These are phyloP conservation scores for Herpetomonas samuelpessoai DNA, from an alignment of 208 protist genomes.

Conservation along the genomic window DNA sequence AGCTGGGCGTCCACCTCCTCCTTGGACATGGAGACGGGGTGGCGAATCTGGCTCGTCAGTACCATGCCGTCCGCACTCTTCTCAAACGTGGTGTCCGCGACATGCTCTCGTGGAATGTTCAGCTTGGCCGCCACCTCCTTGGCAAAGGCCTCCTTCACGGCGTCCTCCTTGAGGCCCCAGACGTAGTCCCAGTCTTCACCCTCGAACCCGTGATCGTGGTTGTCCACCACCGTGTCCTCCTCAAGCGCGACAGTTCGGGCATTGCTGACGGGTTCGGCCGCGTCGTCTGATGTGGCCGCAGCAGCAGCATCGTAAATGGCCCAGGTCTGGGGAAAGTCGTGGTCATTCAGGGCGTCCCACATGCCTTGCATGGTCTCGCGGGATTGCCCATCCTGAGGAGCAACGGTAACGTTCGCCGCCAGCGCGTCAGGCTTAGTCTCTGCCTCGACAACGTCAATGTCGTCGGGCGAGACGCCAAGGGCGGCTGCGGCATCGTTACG, in stretches of 20 bases:
- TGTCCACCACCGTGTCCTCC: slow-evolving; percentile 2
- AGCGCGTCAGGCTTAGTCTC: slow-evolving; percentile 15
- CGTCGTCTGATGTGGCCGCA: slow-evolving; percentile 18
- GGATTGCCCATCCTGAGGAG: background rate
- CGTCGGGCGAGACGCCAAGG: slow-evolving; percentile 23
- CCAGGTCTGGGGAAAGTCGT: slow-evolving; percentile 14
- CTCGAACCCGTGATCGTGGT: slow-evolving; percentile 13
- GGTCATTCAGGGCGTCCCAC: slow-evolving; percentile 1
- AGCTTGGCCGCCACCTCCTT: slow-evolving; percentile 19
- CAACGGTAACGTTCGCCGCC: background rate
- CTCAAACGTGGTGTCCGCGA: slow-evolving; percentile 17
- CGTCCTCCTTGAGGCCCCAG: slow-evolving; percentile 10
- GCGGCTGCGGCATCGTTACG: slow-evolving; percentile 33
- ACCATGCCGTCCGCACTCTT: slow-evolving; percentile 19
- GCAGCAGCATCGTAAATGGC: slow-evolving; percentile 27
- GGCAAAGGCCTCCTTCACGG: slow-evolving; percentile 19
- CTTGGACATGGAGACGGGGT: slow-evolving; percentile 16
- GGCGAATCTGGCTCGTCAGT: slow-evolving; percentile 8
- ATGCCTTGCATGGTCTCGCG: background rate
- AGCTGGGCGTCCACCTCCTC: slow-evolving; percentile 28
- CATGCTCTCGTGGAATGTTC: slow-evolving; percentile 15
- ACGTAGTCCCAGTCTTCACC: slow-evolving; percentile 20
- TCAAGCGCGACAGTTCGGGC: slow-evolving; percentile 20
- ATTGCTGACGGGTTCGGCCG: slow-evolving; percentile 18
- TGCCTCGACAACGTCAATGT: slow-evolving; percentile 22